Base-by-base conservation (phyloP, 164 flowering plant species). In the Annona cherimola region DNA sequence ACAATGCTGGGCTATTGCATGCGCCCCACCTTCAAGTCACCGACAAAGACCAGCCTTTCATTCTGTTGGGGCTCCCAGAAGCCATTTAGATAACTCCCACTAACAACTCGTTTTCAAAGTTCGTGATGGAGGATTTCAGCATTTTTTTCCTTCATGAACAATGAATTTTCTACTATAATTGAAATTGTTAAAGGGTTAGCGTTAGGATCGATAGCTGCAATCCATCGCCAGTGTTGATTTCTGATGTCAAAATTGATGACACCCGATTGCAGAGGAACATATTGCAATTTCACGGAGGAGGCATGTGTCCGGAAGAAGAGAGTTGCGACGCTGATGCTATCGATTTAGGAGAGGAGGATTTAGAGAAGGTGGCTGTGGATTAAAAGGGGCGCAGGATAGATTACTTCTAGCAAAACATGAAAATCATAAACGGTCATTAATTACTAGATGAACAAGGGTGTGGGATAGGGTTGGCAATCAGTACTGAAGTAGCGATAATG, bases 191-290 rank as follows among this genome's bases (percentile, higher is more conserved):
- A 26, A 16, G 63, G 35, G 18, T 66, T 67, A 1, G 69, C 74
- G 1, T 62, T 78, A 2, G 85, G 85, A 0, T 83, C 85, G 0
- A 35, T 78, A 26, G 8, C 3, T 63, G 5, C 40, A 76, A 2
- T 69, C 61, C 55, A 55, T 69, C 18, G 39, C 35, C 35, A 26
- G 35, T 26, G 35, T 26, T 26, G 35, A 26, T 26, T 26, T 26
- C 35, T 26, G 35, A 26, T 26, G 35, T 26, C 35, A 26, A 26
- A 26, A 26, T 26, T 26, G 35, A 26, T 26, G 35, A 26, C 35
- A 26, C 35, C 35, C 1, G 35, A 26, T 26, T 26, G 35, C 0
- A 26, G 35, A 26, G 35, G 35, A 26, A 26, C 35, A 26, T 26
- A 26, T 26, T 26, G 35, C 35, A 26, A 26, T 26, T 26, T 26